Base-by-base conservation (phyloP, 2,329 filamentous ascomycete species). In the Leptographium lundbergii region DNA sequence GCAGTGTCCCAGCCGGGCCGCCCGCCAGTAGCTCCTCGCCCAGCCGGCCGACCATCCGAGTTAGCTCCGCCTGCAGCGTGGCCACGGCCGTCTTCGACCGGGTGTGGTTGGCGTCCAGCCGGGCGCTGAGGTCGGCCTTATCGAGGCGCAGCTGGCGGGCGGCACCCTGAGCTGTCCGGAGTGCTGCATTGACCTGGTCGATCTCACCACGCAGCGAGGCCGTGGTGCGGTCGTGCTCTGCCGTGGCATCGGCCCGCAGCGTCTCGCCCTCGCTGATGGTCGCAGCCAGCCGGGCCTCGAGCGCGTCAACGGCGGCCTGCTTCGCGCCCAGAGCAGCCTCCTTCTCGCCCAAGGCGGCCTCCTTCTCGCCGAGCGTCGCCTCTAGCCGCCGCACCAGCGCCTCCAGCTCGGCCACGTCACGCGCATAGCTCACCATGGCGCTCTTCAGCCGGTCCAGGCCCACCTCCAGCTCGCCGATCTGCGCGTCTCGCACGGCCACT, bases 381-480 rank as follows among this genome's bases (percentile, higher is more conserved):
- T 85, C 81, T 59, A 83, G 68, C 5, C 69, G 67, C 61, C 74
- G 70, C 24, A 82, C 77, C 0, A 82, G 71, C 1, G 60, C 65
- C 67, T 85, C 81, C 0, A 85, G 73, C 66, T 81, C 77, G 0
- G 68, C 65, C 0, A 84, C 73, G 61, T 85, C 82, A 4, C 76
- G 73, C 10, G 75, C 68, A 65, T 85, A 85, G 1, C 73, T 73
- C 24, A 77, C 75, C 0, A 81, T 72, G 0, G 81, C 79, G 17
- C 73, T 72, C 66, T 76, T 75, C 19, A 85, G 73, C 2, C 79
- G 69, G 57, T 76, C 72, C 19, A 81, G 73, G 27, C 74, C 75
- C 2, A 75, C 64, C 56, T 82, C 76, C 0, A 82, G 73, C 60
- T 80, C 78, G 11, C 36, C 42, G 1, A 60, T 59, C 25, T 42